A percentile compares a stretch with the other conserved stretches of the same genome.
Evolutionary conservation across 257 asterid species (phyloP).

Genomic region (Verbena officinalis): DNA sequence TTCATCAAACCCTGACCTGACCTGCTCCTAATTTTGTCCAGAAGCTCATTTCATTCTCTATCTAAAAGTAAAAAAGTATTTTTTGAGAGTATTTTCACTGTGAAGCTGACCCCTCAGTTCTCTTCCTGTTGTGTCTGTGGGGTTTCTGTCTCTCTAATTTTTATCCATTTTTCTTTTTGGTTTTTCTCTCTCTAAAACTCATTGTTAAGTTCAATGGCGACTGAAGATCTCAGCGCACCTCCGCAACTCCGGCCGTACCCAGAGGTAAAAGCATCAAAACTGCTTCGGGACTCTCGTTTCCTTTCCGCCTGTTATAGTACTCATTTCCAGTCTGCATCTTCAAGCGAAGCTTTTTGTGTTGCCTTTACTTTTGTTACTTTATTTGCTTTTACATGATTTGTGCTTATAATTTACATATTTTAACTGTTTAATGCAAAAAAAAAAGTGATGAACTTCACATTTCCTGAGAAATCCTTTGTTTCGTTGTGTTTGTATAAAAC

Average conservation of each 20-base stretch:
- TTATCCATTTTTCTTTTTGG: conserved; percentile 15
- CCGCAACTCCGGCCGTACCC: conserved; percentile 74
- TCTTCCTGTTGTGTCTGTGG: conserved; percentile 13
- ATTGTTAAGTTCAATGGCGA: conserved; percentile 56
- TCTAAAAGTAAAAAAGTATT: conserved; percentile 8
- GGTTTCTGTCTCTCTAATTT: conserved; percentile 20
- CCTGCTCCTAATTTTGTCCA: background rate
- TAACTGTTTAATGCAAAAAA: background rate
- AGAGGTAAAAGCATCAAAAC: conserved; percentile 42
- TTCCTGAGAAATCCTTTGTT: background rate
- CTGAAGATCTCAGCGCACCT: conserved; percentile 58
- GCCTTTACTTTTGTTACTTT: background rate
- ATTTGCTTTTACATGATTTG: background rate
- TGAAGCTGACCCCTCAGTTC: conserved; percentile 21
- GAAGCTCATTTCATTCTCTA: background rate
- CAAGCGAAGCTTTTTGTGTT: background rate
- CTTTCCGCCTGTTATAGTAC: no score
- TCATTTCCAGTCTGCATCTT: background rate
- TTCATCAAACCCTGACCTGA: conserved; percentile 19
- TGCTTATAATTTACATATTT: background rate
- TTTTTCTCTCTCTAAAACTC: conserved; percentile 18
- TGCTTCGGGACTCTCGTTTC: background rate
- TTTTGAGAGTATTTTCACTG: conserved; percentile 11
- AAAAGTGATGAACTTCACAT: background rate
- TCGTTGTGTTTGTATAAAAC: background rate